A percentile compares a stretch with the other conserved stretches of the same genome.
Evolutionary conservation across 139 green algal species (phyloP).

Genomic region (Micromonas commoda): DNA sequence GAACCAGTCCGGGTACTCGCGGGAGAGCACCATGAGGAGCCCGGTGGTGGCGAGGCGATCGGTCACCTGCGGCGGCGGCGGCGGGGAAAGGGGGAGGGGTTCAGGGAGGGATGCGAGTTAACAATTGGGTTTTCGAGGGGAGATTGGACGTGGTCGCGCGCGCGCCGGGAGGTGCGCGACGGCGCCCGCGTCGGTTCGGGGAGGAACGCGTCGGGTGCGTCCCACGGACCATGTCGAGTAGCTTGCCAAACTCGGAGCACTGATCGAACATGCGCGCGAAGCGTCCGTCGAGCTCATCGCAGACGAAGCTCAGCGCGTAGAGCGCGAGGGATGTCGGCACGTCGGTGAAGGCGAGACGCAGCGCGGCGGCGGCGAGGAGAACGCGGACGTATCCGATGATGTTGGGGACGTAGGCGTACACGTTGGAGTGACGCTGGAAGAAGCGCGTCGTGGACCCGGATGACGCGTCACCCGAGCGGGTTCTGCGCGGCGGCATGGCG

Average conservation of each 20-base stretch:
- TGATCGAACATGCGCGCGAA: conserved; percentile 28
- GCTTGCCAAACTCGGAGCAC: conserved; percentile 22
- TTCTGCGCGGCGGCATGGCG: too few relatives aligned
- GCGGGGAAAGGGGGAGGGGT: background rate
- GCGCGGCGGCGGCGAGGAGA: background rate
- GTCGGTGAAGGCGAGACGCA: background rate
- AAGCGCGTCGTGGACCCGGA: too few relatives aligned
- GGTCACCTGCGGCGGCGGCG: too few relatives aligned
- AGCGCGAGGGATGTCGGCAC: background rate
- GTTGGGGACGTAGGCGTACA: conserved; percentile 30
- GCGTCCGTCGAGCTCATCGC: conserved; percentile 34
- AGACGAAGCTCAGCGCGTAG: conserved; percentile 30
- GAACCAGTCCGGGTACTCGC: background rate
- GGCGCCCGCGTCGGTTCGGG: background rate
- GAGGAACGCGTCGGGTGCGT: background rate
- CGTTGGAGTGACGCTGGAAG: conserved; percentile 14
- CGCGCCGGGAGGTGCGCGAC: too few relatives aligned
- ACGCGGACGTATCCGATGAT: conserved; percentile 30
- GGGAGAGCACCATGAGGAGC: background rate
- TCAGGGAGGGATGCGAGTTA: too few relatives aligned
- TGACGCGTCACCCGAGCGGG: too few relatives aligned
- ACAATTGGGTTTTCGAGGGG: too few relatives aligned
- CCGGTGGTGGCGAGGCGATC: background rate
- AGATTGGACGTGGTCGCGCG: too few relatives aligned
- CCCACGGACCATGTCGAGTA: conserved; percentile 30